Evolutionary conservation across 1,284 basidiomycete species (phyloP), one percentile per base, ranked within the genome.

Genomic region (Cryptococcus sp.): DNA sequence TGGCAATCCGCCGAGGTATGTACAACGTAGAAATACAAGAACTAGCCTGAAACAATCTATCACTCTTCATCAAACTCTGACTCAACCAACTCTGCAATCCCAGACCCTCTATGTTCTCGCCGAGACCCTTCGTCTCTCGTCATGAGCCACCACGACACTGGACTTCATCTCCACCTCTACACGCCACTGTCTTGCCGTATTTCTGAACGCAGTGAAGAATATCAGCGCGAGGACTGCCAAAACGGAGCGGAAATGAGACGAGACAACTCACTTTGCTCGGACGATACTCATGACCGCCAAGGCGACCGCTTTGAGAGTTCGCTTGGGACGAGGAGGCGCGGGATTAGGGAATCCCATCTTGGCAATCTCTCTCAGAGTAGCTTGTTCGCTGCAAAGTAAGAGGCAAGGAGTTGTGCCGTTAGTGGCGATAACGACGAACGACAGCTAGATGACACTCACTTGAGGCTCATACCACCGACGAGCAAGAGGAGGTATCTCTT

Each of bases 351-450:
- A 91, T 4, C 89, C 91, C 71, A 91, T 87, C 43, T 82, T 82
- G 1, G 90, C 87, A 65, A 93, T 91, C 6, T 86, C 83, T 39
- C 88, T 85, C 53, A 90, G 80, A 25, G 92, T 89, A 48, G 85
- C 87, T 70, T 85, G 83, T 69, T 93, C 89, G 62, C 91, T 93
- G 63, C 29, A 10, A 34, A n/a, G n/a, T 34, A 13, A 34, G 26
- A 29, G n/a, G n/a, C n/a, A 29, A 29, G 26, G 26, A 34, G 29
- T 34, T 10, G 29, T 34, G 13, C 13, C 13, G 29, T 34, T 13
- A 34, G 29, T 34, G 3, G 8, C 2, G 29, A 34, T 34, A 7
- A 10, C 29, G 8, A 34, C 29, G 8, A 34, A 10, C 13, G 5
- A 10, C 13, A 34, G 25, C 5, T 20, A 46, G 34, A 15, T 38